A percentile compares a stretch with the other conserved stretches of the same genome.
Conservation (phyloP, 345 rosid genomes). For the Citrus inodora region DNA sequence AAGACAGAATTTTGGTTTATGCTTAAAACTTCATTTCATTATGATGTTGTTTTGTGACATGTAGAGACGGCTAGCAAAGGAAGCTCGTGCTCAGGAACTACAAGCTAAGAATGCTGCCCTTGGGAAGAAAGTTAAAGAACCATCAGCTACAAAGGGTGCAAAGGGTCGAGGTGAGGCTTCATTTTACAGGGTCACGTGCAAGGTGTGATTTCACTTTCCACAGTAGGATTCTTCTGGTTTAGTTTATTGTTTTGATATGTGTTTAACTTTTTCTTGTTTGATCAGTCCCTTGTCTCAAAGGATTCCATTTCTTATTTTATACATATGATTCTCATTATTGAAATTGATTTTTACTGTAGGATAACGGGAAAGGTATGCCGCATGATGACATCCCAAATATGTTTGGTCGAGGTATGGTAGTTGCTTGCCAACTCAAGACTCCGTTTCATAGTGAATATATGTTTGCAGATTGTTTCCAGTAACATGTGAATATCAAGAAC, state of each 20-base stretch:
- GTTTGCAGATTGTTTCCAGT: not conserved
- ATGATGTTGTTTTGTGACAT: constrained; percentile 13
- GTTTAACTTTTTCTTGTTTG: not conserved
- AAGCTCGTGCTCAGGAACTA: constrained; percentile 75
- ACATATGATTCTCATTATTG: not conserved
- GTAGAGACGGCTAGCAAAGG: constrained; percentile 90
- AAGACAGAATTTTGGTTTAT: not conserved
- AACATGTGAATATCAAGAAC: not conserved
- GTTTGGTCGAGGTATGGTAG: constrained; percentile 80
- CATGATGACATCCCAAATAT: constrained; percentile 99
- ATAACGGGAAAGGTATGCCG: constrained; percentile 99
- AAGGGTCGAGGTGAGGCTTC: constrained; percentile 94
- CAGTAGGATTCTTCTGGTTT: constrained; percentile 1
- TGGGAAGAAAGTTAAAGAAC: constrained; percentile 81
- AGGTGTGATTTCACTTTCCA: constrained; percentile 46
- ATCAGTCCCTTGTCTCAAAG: not conserved
- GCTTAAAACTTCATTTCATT: not conserved
- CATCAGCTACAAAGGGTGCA: constrained; percentile 53
- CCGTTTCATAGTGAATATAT: not conserved
- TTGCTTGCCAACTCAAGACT: constrained; percentile 9
- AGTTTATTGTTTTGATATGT: not conserved
- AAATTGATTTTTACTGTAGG: constrained; percentile 45
- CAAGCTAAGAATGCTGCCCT: constrained; percentile 76
- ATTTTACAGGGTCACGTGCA: constrained; percentile 90
- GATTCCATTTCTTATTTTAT: not conserved